Evolutionary conservation across 768 basidiomycete genomes (phyloP), one percentile per base, ranked within the genome.

Genomic region (Leucocoprinus leucothites): DNA sequence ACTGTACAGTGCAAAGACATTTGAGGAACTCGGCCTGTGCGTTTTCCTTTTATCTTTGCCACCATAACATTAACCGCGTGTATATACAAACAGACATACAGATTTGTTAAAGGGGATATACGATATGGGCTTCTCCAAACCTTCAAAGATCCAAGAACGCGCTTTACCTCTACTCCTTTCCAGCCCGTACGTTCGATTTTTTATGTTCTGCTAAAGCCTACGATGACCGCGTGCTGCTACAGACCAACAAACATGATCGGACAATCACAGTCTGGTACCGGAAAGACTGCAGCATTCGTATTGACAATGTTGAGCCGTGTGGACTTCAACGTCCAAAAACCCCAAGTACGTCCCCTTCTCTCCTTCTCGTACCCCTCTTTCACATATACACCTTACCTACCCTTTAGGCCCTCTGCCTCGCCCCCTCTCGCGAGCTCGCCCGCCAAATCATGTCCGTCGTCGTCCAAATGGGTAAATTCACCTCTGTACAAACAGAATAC

Each of bases 201-300:
- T 13, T 38, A n/a, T 13, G 38, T 9, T 38, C 16, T 38, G 16
- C 31, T 34, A 38, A 38, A 11, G 5, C 6, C 11, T 5, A 11
- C 11, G 31, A 5, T 31, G 31, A 31, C 11, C 31, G 31, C 31
- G 31, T 31, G 31, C 31, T 31, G 11, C 31, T 59, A n/a, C 66
- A 99, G 96, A n/a, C 89, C 96, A 9, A 88, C 86, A 50, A 98
- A 98, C 72, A 95, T 98, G 89, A 98, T 98, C 66, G 97, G 94
- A 16, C 97, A 99, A 74, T 98, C 95, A 49, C 97, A 99, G 65
- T 98, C 97, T 31, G 97, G 97, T 36, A 99, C 97, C 8, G 97
- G 97, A 47, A 99, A 99, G 76, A 98, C 97, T 2, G 97, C 97
- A 3, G 97, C 97, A 9, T 99, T 99, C 68, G 92, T 94, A 11